Base-by-base conservation (phyloP, 2,329 filamentous ascomycete genomes). In the Aspergillus uvarum region DNA sequence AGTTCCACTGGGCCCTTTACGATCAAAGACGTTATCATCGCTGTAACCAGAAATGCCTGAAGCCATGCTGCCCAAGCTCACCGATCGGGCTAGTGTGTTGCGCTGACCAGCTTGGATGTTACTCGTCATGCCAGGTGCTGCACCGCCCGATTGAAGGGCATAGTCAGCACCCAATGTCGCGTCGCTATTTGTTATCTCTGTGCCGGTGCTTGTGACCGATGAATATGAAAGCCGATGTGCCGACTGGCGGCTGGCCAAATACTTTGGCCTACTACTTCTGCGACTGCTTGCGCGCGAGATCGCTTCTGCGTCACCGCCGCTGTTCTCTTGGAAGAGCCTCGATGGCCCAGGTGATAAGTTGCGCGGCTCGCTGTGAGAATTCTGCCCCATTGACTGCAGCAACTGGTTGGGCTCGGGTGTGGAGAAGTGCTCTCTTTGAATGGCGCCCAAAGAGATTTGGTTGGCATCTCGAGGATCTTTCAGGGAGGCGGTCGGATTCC, bases 41-140 rank as follows among this genome's bases (percentile, higher is more conserved):
- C 83, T 80, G 67, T 83, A 77, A 65, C 79, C 81, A 22, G 84
- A 85, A 31, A 87, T 78, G 0, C 89, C 91, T 5, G 92, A 96
- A 2, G 87, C 89, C 79, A 96, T 92, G 73, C 94, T 97, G 22
- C 92, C 92, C 60, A 97, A 83, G 76, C 93, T 97, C 62, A 93
- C 88, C 11, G 92, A 85, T 24, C 94, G 84, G 21, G 89, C 87
- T 57, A 96, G 80, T 2, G 74, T 79, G 68, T 69, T 79, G 68
- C 70, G 79, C 11, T 67, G 67, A 29, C 62, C 64, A 21, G 63
- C 48, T 19, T 71, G 68, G 22, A 66, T 54, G 52, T 58, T 61
- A 42, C 64, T 66, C 42, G 62, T 61, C 38, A 69, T 70, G 24
- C 69, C 80, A 1, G 91, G 87, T 4, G 86, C 80, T 12, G 91